These are phyloP conservation scores for Rhizoclosmatium sp. DNA, from an alignment of 192 early-diverging fungal genomes.

Conservation along the genomic window DNA sequence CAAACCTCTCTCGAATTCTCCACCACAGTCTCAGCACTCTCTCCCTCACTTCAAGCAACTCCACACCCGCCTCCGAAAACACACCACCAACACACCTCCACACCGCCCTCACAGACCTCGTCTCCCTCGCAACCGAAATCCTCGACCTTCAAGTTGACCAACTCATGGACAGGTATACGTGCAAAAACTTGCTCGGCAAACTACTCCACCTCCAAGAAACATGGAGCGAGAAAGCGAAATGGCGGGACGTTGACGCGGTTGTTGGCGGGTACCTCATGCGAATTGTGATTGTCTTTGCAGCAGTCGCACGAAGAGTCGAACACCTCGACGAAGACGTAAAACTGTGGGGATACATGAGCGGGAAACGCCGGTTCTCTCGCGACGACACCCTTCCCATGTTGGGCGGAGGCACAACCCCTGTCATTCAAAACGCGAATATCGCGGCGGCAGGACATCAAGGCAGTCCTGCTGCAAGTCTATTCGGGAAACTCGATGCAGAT, in stretches of 20 bases:
- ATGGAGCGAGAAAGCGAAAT: slow-evolving; percentile 44
- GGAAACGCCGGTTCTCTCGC: neutral
- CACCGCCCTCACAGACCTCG: slow-evolving; percentile 65
- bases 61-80: neutral
- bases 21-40: neutral
- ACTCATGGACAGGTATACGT: slow-evolving; percentile 67
- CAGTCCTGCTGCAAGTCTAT: slow-evolving; percentile 23
- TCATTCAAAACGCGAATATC: neutral
- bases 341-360: slow-evolving; percentile 64
- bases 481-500: slow-evolving; percentile 19
- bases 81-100: slow-evolving; percentile 42
- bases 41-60: neutral
- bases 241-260: too few relatives aligned
- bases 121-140: slow-evolving; percentile 73
- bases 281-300: slow-evolving; percentile 75
- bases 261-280: slow-evolving; percentile 52
- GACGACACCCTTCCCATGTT: neutral
- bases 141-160: slow-evolving; percentile 69
- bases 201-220: slow-evolving; percentile 71
- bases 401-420: too few relatives aligned
- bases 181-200: slow-evolving; percentile 63
- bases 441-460: neutral
- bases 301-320: slow-evolving; percentile 78
- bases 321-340: slow-evolving; percentile 79
- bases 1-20: neutral